phyloP scores from a whole-genome alignment of 371 early-diverging fungal species.

The Mucor racemosus region DNA sequence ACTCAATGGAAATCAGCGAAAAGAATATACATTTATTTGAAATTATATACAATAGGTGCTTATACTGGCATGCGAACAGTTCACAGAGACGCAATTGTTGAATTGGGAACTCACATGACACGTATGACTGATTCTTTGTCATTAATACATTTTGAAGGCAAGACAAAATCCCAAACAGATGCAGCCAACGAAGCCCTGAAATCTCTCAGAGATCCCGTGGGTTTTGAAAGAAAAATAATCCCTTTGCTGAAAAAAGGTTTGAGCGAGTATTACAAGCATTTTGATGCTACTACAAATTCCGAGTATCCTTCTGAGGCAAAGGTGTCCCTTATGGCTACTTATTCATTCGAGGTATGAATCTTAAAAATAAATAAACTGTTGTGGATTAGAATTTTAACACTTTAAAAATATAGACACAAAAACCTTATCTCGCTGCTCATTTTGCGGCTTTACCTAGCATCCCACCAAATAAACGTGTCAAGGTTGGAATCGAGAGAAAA shows the following conservation, averaged over 20 bases:
- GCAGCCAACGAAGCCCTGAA: constrained; percentile 29
- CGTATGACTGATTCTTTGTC: constrained; percentile 55
- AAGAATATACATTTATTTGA: not conserved
- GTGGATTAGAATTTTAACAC: not conserved
- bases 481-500: constrained; percentile 55
- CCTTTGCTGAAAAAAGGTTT: constrained; percentile 52
- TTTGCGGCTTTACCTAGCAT: constrained; percentile 32
- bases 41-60: constrained; percentile 35
- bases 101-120: constrained; percentile 52
- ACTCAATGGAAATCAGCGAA: not conserved
- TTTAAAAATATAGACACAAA: constrained; percentile 22
- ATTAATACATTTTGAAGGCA: constrained; percentile 39
- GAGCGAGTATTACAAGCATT: constrained; percentile 41
- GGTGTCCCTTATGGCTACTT: constrained; percentile 43
- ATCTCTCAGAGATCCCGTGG: constrained; percentile 34
- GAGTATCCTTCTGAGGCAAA: constrained; percentile 41
- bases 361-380: not conserved
- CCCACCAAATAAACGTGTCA: constrained; percentile 35
- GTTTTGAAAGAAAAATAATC: constrained; percentile 40
- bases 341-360: constrained; percentile 49
- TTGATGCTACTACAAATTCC: constrained; percentile 22
- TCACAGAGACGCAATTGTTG: constrained; percentile 45
- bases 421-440: constrained; percentile 53
- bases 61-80: constrained; percentile 62
- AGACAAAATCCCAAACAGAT: constrained; percentile 29